phyloP scores from a whole-genome alignment of 768 basidiomycete genomes.

The Suillus alpinus region DNA sequence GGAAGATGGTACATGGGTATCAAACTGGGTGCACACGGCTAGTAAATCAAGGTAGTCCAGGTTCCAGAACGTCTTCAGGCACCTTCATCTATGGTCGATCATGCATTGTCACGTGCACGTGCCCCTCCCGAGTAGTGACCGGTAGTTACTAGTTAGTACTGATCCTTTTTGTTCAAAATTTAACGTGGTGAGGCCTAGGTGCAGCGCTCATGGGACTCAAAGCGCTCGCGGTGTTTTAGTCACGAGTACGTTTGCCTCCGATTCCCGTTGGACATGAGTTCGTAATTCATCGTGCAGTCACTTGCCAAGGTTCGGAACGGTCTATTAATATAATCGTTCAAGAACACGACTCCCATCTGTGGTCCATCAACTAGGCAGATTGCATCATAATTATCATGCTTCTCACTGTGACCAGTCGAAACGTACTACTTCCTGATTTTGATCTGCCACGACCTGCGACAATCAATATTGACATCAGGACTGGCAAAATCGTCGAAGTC shows the following conservation, averaged over 20 bases:
- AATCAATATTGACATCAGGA: conserved; percentile 51
- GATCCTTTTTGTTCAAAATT: too few species aligned
- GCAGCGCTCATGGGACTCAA: not conserved
- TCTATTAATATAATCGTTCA: conserved; percentile 1
- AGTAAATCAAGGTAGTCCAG: not conserved
- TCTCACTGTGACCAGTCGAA: conserved; percentile 50
- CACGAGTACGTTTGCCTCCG: not conserved
- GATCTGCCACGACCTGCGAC: conserved; percentile 59
- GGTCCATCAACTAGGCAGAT: not conserved
- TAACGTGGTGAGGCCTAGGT: not conserved
- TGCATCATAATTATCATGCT: conserved; percentile 6
- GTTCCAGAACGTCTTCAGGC: not conserved
- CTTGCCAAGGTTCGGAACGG: not conserved
- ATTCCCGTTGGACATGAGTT: not conserved
- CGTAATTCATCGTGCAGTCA: not conserved
- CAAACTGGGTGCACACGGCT: not conserved
- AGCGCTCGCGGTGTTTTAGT: not conserved
- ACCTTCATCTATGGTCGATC: not conserved
- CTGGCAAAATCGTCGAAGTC: conserved; percentile 62
- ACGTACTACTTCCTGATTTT: conserved; percentile 54
- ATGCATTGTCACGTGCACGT: not conserved
- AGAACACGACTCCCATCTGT: conserved; percentile 10
- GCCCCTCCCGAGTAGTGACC: not conserved
- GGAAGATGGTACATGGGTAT: conserved; percentile 11
- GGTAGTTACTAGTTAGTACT: too few species aligned